Evolutionary conservation across 1,139 yeast species (phyloP).

Genomic region (Yarrowia galli): DNA sequence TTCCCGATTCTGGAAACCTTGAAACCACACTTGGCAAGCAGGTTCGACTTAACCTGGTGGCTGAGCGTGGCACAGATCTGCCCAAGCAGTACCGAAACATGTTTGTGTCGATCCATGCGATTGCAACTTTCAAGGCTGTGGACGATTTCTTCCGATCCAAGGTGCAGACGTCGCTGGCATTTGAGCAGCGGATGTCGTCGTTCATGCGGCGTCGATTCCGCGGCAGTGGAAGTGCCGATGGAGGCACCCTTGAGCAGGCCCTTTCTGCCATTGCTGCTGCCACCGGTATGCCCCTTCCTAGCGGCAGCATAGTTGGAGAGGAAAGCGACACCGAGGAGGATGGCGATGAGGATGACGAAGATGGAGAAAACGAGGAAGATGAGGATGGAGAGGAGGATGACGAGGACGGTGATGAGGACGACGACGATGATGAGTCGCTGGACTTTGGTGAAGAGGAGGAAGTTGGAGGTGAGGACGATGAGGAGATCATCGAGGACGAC

Average conservation of each 20-base stretch:
- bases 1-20: conserved; percentile 45
- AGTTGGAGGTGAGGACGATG: conserved; percentile 36
- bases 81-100: conserved; percentile 46
- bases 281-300: conserved; percentile 38
- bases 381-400: conserved; percentile 42
- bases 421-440: conserved; percentile 36
- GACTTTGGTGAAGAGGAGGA: conserved; percentile 40
- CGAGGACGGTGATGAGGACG: conserved; percentile 38
- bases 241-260: conserved; percentile 38
- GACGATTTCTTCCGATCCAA: conserved; percentile 59
- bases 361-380: conserved; percentile 35
- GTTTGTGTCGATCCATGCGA: conserved; percentile 77
- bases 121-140: conserved; percentile 81
- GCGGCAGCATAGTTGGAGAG: conserved; percentile 35
- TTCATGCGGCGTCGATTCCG: conserved; percentile 27
- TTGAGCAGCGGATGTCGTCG: conserved; percentile 25
- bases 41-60: conserved; percentile 62
- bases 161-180: conserved; percentile 39
- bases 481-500: conserved; percentile 39
- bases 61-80: conserved; percentile 43
- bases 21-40: conserved; percentile 76
- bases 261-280: conserved; percentile 42
- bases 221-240: conserved; percentile 24
- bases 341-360: conserved; percentile 38
- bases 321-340: conserved; percentile 42